phyloP scores from a whole-genome alignment of 495 filamentous ascomycete species.

The Talaromyces nanjingensis region DNA sequence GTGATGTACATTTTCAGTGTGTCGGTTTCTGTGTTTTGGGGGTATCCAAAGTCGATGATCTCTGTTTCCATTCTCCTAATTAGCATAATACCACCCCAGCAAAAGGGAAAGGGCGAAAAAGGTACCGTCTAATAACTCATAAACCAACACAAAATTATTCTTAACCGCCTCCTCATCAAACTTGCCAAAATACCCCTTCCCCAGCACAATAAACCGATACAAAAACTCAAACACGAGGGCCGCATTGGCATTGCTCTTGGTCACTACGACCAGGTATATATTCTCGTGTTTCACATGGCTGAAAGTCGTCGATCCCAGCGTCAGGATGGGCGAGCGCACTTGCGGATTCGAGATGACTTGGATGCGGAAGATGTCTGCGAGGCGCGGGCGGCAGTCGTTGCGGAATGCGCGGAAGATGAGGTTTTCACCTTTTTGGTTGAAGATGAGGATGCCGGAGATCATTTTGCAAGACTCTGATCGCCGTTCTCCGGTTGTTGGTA shows the following conservation, averaged over 20 bases:
- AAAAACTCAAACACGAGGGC: constrained; percentile 98
- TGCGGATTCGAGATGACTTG: constrained; percentile 99
- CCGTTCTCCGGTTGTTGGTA: neutral
- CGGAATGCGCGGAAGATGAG: constrained; percentile 98
- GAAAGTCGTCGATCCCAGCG: constrained; percentile 95
- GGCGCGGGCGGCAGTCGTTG: constrained; percentile 91
- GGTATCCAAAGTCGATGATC: constrained; percentile 98
- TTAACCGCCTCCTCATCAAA: constrained; percentile 99
- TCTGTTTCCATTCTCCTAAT: constrained; percentile 43
- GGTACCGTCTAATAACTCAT: constrained; percentile 92
- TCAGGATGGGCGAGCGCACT: constrained; percentile 95
- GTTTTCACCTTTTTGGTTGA: constrained; percentile 99
- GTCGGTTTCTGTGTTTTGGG: constrained; percentile 98
- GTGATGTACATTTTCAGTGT: constrained; percentile 99
- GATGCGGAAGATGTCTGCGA: constrained; percentile 98
- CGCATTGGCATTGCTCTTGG: constrained; percentile 99
- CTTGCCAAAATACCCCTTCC: constrained; percentile 95
- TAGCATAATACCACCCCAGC: neutral
- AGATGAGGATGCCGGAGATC: constrained; percentile 94
- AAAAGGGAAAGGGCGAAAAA: neutral
- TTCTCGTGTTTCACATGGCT: constrained; percentile 99
- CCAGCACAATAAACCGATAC: constrained; percentile 83
- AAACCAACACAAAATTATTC: constrained; percentile 98
- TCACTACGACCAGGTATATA: constrained; percentile 96
- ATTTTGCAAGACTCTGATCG: constrained; percentile 43